Base-by-base conservation (phyloP, 805 yeast genomes). In the Vanderwaltozyma verrucispora region DNA sequence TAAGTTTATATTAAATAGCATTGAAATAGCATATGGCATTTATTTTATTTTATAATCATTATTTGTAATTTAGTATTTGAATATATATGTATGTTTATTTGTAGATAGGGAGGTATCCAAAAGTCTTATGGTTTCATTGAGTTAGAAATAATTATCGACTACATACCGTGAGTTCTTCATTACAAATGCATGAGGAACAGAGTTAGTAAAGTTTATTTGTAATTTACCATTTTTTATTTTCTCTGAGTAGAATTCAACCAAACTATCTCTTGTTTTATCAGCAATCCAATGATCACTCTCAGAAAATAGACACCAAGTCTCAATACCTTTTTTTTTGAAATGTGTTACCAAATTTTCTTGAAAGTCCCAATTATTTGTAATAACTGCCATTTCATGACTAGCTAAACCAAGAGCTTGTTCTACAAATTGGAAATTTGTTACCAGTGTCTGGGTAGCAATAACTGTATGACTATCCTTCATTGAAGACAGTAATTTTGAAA, bases 231-330 rank as follows among this genome's bases (percentile, higher is more conserved):
- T 33, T n/a, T 32, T 25, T 21, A 37, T 26, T 15, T 49, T 46
- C 27, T 54, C 52, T 18, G 60, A 53, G 45, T 69, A 67, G 28
- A 63, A 56, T 10, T 58, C 42, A 27, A 71, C 48, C 3, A 77
- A 37, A 23, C 55, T 54, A 2, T 64, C 63, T 32, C 81, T 65
- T 1, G 84, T 71, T 23, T 50, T 56, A 33, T 69, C 64, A 38
- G 65, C 63, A 2, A 80, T 77, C 88, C 88, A 80, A 49, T 75
- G 75, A 51, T 80, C 89, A 21, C 60, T 50, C n/a, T 54, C 56
- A 5, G 80, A 78, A 45, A 75, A 77, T 39, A 71, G 70, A 4
- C 65, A 52, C 82, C 82, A 77, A n/a, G 72, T 57, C 18, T 53
- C 28, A 9, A 46, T 56, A 7, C 49, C 43, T 16, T 49, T 49